Base-by-base conservation (phyloP, 768 basidiomycete genomes). In the Boletus huronensis region DNA sequence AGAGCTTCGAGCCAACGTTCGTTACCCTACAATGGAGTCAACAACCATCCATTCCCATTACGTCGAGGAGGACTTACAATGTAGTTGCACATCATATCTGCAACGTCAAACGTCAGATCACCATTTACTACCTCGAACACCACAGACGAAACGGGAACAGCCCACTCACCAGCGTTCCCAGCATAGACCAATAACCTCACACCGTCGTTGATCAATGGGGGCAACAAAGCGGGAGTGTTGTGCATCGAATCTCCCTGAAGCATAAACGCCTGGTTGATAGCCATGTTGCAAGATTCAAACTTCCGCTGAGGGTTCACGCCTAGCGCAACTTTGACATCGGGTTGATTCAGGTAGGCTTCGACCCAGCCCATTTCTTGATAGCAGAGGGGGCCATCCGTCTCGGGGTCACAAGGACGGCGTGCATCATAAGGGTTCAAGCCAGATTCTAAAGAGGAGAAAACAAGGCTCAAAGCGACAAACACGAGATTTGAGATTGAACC, bases 371-470 rank as follows among this genome's bases (percentile, higher is more conserved):
- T 85, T 73, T 96, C 79, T 54, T 69, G 76, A 69, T 91, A 93
- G 74, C 91, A 93, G 3, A 90, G 75, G 3, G 80, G 74, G 3
- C 86, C 88, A 56, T 94, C 87, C 62, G 80, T 81, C 28, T 75
- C 57, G 38, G 77, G 80, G 66, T 97, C 85, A 65, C 95, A 97
- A 58, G 75, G 78, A 52, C 69, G 74, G 57, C 93, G 84, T 4
- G 90, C 88, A 63, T 98, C 95, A 70, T 98, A 98, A 9, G 90
- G 85, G 72, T 98, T 98, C 45, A 87, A 68, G 3, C 88, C 89
- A n/a, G 78, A 74, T 67, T 83, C 84, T 88, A 36, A 55, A 8
- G 31, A 43, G 39, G 16, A 43, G 46, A 54, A 39, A 26, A 28
- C 21, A n/a, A 38, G 40, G 34, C 41, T 53, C 49, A 50, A 19